Percentiles rank a stretch among this genome's conserved stretches.
These are phyloP conservation scores for Juglanconis juglandina DNA, from an alignment of 2,329 filamentous ascomycete species.

Conservation along the genomic window DNA sequence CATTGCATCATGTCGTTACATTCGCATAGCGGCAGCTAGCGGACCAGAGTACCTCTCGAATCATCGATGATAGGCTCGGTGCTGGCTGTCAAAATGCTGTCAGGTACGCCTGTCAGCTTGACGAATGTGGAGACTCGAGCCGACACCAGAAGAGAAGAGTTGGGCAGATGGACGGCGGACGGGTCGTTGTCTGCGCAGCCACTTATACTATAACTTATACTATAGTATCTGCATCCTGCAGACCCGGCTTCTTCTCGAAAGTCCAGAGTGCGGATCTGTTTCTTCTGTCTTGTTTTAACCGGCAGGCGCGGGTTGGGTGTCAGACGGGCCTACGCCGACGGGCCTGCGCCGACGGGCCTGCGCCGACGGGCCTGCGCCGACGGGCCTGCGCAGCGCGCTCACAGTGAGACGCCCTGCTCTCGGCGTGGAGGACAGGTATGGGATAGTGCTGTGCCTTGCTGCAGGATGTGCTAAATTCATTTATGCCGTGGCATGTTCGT, in stretches of 20 bases:
- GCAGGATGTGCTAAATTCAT: no score
- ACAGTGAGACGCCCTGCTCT: no score
- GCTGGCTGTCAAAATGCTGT: not conserved
- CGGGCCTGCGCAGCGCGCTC: not conserved
- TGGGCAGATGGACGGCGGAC: not conserved
- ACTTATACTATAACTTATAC: no score
- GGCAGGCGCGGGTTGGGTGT: not conserved
- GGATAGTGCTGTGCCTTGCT: no score
- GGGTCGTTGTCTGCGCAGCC: no score
- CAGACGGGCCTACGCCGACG: not conserved
- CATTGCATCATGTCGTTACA: constrained; percentile 17
- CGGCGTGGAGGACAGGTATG: no score
- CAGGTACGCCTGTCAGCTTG: not conserved
- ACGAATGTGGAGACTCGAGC: constrained; percentile 5
- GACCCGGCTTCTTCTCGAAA: not conserved
- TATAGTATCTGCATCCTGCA: no score
- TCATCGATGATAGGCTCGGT: not conserved
- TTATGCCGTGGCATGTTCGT: no score
- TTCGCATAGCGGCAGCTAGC: not conserved
- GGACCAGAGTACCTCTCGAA: not conserved
- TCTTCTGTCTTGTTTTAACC: not conserved
- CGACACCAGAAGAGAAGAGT: not conserved
- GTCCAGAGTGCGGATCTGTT: not conserved
- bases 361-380: not conserved
- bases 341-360: not conserved